These are phyloP conservation scores for Aspergillus sp. DNA, from an alignment of 2,329 filamentous ascomycete genomes.

Conservation along the genomic window DNA sequence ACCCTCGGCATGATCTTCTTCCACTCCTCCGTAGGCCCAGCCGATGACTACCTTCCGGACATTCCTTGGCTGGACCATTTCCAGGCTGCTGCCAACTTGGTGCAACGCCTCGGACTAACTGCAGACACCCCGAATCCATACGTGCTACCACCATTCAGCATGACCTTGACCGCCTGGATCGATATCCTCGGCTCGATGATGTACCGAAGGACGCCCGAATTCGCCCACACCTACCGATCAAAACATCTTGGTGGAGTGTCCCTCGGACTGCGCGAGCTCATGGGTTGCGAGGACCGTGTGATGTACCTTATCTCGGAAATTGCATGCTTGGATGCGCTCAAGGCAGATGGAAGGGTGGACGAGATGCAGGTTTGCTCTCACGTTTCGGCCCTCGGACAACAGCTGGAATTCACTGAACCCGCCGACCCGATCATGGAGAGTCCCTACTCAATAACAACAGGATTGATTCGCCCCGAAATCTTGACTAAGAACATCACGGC, in stretches of 20 bases:
- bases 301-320: conserved; percentile 99
- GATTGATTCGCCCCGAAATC: conserved; percentile 76
- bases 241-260: conserved; percentile 70
- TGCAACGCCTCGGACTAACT: conserved; percentile 80
- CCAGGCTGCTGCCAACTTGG: conserved; percentile 81
- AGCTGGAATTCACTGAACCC: conserved; percentile 79
- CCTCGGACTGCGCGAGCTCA: conserved; percentile 83
- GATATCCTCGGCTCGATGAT: conserved; percentile 96
- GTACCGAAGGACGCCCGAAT: conserved; percentile 78
- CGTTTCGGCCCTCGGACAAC: conserved; percentile 81
- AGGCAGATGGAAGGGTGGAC: conserved; percentile 73
- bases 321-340: conserved; percentile 88
- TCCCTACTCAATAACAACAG: conserved; percentile 58
- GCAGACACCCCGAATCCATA: conserved; percentile 63
- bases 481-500: conserved; percentile 85
- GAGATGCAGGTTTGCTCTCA: conserved; percentile 85
- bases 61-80: conserved; percentile 98
- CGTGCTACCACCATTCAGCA: conserved; percentile 80
- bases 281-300: conserved; percentile 95
- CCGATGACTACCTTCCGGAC: conserved; percentile 80
- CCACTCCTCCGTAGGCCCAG: conserved; percentile 85
- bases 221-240: conserved; percentile 92
- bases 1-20: conserved; percentile 95
- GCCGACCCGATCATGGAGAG: conserved; percentile 61
- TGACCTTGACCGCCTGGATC: conserved; percentile 87